Evolutionary conservation across 495 filamentous ascomycete species (phyloP).

Genomic region (Penicillium atrosanguineum): DNA sequence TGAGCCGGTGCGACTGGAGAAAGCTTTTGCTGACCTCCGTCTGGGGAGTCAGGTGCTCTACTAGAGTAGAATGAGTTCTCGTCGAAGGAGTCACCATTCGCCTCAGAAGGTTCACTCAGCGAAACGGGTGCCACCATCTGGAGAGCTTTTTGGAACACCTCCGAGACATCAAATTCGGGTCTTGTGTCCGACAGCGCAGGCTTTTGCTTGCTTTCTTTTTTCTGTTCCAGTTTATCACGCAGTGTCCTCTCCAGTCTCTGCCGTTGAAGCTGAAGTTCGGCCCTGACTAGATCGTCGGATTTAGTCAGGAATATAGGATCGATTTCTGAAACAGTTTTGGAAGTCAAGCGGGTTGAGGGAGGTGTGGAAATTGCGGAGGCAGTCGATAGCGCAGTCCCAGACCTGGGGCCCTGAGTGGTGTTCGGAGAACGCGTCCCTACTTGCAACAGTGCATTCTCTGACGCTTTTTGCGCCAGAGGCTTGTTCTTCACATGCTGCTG

Average conservation of each 20-base stretch:
- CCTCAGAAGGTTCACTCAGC: constrained; percentile 49
- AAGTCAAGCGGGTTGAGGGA: constrained; percentile 35
- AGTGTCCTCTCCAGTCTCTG: constrained; percentile 75
- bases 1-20: constrained; percentile 29
- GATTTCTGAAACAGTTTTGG: constrained; percentile 51
- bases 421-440: constrained; percentile 24
- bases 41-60: constrained; percentile 54
- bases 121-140: constrained; percentile 65
- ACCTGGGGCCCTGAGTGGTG: constrained; percentile 29
- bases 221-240: constrained; percentile 70
- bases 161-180: constrained; percentile 71
- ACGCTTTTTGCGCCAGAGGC: constrained; percentile 12
- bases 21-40: constrained; percentile 27
- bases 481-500: constrained; percentile 24
- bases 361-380: constrained; percentile 24
- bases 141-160: constrained; percentile 69
- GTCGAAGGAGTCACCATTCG: constrained; percentile 72
- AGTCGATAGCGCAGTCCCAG: constrained; percentile 26
- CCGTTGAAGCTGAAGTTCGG: constrained; percentile 77
- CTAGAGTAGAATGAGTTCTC: constrained; percentile 96
- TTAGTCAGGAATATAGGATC: constrained; percentile 81
- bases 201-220: constrained; percentile 56
- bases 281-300: constrained; percentile 77
- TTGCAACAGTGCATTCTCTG: constrained; percentile 32
- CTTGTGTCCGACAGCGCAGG: constrained; percentile 55